Conservation (phyloP, 2,329 filamentous ascomycete genomes). For the Phoma sp. region DNA sequence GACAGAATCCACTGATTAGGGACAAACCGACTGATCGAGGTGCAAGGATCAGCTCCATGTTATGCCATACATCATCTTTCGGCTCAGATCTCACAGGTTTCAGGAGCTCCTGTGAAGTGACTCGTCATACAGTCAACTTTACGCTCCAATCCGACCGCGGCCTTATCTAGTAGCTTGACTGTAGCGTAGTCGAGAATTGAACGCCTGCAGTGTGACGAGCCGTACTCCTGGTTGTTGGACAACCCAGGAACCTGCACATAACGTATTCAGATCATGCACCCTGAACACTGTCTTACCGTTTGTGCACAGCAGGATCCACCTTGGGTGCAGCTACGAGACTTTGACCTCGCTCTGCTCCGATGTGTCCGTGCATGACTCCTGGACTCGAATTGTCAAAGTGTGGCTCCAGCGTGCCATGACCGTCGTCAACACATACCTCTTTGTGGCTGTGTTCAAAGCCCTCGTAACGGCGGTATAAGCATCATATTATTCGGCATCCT, state of each 20-base stretch:
- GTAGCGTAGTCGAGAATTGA: background rate
- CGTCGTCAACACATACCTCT: too few relatives aligned
- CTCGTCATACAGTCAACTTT: background rate
- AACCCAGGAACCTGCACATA: constrained; percentile 1
- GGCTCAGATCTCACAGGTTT: too few relatives aligned
- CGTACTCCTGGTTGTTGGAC: background rate
- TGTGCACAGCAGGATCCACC: background rate
- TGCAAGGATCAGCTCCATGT: too few relatives aligned
- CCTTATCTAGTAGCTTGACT: background rate
- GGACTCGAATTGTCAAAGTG: background rate
- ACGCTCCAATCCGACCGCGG: background rate
- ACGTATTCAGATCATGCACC: constrained; percentile 8
- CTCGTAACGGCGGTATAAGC: too few relatives aligned
- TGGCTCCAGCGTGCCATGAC: background rate
- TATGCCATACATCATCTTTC: too few relatives aligned
- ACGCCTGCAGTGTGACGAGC: constrained; percentile 1
- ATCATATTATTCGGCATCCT: too few relatives aligned
- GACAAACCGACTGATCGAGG: too few relatives aligned
- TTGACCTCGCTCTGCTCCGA: background rate
- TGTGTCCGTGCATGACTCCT: background rate
- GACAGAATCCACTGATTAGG: too few relatives aligned
- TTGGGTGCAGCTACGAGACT: background rate
- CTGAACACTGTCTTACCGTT: background rate
- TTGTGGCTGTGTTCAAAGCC: too few relatives aligned
- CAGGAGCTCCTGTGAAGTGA: too few relatives aligned